Evolutionary conservation across 2,329 filamentous ascomycete genomes (phyloP).

Genomic region (Phoma sp.): DNA sequence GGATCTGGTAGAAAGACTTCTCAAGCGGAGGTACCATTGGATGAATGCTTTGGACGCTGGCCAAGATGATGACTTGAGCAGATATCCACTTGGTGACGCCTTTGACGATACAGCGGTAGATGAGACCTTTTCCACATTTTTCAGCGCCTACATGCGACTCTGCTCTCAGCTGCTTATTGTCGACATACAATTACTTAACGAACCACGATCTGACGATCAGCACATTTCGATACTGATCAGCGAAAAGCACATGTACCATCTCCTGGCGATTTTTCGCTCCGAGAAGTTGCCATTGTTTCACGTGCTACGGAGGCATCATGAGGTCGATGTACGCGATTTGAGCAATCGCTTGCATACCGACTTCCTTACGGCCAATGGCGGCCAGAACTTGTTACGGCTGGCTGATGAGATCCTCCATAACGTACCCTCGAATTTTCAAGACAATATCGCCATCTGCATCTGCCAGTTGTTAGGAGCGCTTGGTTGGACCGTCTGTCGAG

Average conservation of each 20-base stretch:
- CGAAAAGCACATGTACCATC: constrained; percentile 37
- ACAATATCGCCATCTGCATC: constrained; percentile 23
- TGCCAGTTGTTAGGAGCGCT: constrained; percentile 29
- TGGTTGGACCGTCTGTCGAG: constrained; percentile 31
- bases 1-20: constrained; percentile 33
- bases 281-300: constrained; percentile 35
- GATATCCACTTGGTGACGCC: constrained; percentile 37
- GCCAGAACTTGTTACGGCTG: constrained; percentile 33
- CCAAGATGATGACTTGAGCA: constrained; percentile 26
- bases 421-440: constrained; percentile 21
- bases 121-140: constrained; percentile 34
- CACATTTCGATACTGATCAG: constrained; percentile 29
- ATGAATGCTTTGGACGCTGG: constrained; percentile 13
- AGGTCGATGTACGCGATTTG: constrained; percentile 27
- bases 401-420: constrained; percentile 30
- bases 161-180: constrained; percentile 35
- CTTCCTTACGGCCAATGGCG: constrained; percentile 35
- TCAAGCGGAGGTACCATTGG: constrained; percentile 35
- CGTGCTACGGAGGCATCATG: constrained; percentile 38
- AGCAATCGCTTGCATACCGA: constrained; percentile 24
- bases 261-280: constrained; percentile 30
- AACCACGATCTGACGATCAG: constrained; percentile 20
- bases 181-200: constrained; percentile 32
- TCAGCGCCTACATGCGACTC: constrained; percentile 37
- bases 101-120: constrained; percentile 34